Evolutionary conservation across 441 rosid genomes (phyloP), one percentile per base, ranked within the genome.

Genomic region (Hypseocharis bilobata): DNA sequence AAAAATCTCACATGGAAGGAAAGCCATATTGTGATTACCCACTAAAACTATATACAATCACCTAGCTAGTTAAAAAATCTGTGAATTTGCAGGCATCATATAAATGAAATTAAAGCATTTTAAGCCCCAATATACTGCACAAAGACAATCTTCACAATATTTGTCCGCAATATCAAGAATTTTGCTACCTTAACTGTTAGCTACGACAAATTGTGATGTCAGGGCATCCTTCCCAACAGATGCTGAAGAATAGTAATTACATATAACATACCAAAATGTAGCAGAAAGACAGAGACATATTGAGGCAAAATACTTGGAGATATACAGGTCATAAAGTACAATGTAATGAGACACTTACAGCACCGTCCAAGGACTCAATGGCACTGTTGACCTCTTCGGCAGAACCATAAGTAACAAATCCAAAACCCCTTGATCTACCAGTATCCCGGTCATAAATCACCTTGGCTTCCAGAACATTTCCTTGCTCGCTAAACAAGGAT

Each of bases 401-500:
- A 49, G 95, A 87, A 66, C 84, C 78, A 69, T 83, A 90, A 10
- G 95, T 85, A 49, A 93, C 99, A 80, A 93, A 93, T 60, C 99
- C 99, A 26, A 91, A 93, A 71, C 98, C 97, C 85, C 91, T 87
- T 47, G 97, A 93, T 75, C 99, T 78, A 65, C 99, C 97, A 70
- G 80, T 90, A 62, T 90, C 96, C 82, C 96, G 75, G 76, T 90
- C 99, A 73, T 85, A 88, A 23, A 93, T 84, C 42, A 93, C 99
- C 68, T 62, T 92, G 10, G 97, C 98, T 38, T 92, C 98, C 65
- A 84, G 72, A 66, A 92, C 96, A 59, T 81, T 83, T 10, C 98
- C 95, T 66, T 86, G 87, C 79, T 84, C 95, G 29, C 86, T 79
- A 68, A 90, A 92, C 81, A 92, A 68, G 72, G 64, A 78, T 78